phyloP scores from a whole-genome alignment of 2,329 filamentous ascomycete genomes.

The Botryotinia globosa region DNA sequence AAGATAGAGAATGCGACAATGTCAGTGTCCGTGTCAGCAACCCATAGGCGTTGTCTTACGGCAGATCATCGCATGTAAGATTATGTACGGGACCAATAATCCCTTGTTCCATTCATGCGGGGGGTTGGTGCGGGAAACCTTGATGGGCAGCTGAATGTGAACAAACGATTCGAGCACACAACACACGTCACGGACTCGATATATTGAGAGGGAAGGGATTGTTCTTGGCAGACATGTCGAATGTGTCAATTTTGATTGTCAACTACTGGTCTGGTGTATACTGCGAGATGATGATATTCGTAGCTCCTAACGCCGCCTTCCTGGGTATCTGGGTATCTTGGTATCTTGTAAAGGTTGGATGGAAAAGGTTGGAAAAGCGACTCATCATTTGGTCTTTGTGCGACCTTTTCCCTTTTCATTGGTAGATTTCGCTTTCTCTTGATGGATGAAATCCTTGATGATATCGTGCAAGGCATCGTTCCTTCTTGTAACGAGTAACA shows the following conservation, averaged over 20 bases:
- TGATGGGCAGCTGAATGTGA: background rate
- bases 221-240: background rate
- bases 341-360: background rate
- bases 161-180: background rate
- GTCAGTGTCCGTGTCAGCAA: background rate
- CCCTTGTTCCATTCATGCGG: background rate
- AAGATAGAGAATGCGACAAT: background rate
- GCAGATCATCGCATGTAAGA: background rate
- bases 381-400: conserved; percentile 17
- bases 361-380: background rate
- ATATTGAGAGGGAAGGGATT: background rate
- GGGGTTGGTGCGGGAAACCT: conserved; percentile 3
- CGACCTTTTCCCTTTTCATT: conserved; percentile 20
- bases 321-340: conserved; percentile 7
- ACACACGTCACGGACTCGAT: background rate
- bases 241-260: background rate
- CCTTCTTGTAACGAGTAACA: conserved; percentile 78
- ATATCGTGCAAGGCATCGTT: conserved; percentile 82
- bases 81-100: background rate
- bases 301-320: background rate
- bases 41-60: too few relatives aligned
- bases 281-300: background rate
- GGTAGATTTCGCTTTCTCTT: conserved; percentile 46
- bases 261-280: background rate
- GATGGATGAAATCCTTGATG: conserved; percentile 66